These are phyloP conservation scores for Rhodotorula mucilaginosa DNA, from an alignment of 1,284 basidiomycete genomes.

Conservation along the genomic window DNA sequence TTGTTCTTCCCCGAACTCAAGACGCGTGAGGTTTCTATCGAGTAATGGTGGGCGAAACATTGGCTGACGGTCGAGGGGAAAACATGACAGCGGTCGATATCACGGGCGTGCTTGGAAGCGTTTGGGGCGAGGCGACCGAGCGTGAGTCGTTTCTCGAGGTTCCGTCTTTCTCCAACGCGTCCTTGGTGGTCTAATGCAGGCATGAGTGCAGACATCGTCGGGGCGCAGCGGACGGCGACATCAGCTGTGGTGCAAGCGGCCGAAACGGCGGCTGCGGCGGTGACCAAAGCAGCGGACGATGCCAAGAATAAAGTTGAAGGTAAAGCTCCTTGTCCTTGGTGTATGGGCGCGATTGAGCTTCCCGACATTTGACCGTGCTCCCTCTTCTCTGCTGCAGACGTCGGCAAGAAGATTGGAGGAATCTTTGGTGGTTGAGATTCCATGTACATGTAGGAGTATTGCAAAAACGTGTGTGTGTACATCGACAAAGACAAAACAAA, in stretches of 20 bases:
- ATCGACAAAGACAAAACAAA: neutral
- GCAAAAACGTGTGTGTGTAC: too few species aligned
- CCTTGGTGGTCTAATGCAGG: neutral
- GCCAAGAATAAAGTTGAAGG: neutral
- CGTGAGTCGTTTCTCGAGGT: neutral
- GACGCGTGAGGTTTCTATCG: constrained; percentile 1
- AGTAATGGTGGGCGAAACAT: too few species aligned
- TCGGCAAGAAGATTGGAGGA: neutral
- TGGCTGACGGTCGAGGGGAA: neutral
- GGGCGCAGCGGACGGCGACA: neutral
- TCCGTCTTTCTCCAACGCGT: neutral
- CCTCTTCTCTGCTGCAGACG: neutral
- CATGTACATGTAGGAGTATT: too few species aligned
- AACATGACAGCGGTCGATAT: constrained; percentile 7
- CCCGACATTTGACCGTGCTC: neutral
- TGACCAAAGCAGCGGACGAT: neutral
- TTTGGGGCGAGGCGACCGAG: neutral
- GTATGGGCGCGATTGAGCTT: neutral
- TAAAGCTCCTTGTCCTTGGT: neutral
- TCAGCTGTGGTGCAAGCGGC: neutral
- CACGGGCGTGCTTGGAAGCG: neutral
- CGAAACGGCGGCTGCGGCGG: neutral
- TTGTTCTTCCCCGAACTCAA: constrained; percentile 13
- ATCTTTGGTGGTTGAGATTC: constrained; percentile 1
- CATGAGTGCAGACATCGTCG: neutral